These are phyloP conservation scores for Colletotrichum liaoningense DNA, from an alignment of 2,329 filamentous ascomycete genomes.

Conservation along the genomic window DNA sequence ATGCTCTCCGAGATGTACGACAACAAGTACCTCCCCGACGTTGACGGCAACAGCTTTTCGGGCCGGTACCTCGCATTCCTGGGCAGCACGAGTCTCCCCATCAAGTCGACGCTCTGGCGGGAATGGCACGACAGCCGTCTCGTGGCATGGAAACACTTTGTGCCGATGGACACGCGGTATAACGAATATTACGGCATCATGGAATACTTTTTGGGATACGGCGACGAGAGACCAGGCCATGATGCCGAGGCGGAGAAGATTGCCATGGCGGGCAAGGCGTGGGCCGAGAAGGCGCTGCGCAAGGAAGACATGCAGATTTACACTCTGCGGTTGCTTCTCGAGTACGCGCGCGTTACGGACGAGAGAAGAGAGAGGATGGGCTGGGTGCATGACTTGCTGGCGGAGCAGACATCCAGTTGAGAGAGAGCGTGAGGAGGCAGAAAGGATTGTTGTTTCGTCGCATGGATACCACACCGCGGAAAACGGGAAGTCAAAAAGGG, in stretches of 20 bases:
- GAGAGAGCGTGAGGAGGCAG: not conserved
- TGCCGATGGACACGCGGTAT: conserved; percentile 82
- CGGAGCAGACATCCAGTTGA: conserved; percentile 18
- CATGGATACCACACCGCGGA: not conserved
- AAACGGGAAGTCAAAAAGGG: not conserved
- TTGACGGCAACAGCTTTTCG: conserved; percentile 80
- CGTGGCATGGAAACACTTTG: conserved; percentile 83
- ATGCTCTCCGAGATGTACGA: conserved; percentile 65
- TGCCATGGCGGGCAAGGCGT: conserved; percentile 72
- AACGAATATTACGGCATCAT: conserved; percentile 78
- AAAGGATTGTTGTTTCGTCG: too few species aligned
- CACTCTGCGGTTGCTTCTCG: conserved; percentile 70
- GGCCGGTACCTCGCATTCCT: conserved; percentile 78
- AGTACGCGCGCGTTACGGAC: conserved; percentile 69
- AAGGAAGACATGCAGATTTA: conserved; percentile 82
- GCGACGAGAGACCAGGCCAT: conserved; percentile 52
- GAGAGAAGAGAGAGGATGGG: conserved; percentile 64
- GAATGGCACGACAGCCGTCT: conserved; percentile 86
- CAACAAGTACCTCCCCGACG: conserved; percentile 78
- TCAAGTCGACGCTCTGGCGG: conserved; percentile 82
- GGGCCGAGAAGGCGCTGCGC: conserved; percentile 76
- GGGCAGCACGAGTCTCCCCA: conserved; percentile 74
- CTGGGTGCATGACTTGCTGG: conserved; percentile 63
- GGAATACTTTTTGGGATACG: conserved; percentile 78
- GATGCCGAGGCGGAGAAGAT: conserved; percentile 73